phyloP scores from a whole-genome alignment of 1,284 basidiomycete genomes.

The Porphyrellus sp. region DNA sequence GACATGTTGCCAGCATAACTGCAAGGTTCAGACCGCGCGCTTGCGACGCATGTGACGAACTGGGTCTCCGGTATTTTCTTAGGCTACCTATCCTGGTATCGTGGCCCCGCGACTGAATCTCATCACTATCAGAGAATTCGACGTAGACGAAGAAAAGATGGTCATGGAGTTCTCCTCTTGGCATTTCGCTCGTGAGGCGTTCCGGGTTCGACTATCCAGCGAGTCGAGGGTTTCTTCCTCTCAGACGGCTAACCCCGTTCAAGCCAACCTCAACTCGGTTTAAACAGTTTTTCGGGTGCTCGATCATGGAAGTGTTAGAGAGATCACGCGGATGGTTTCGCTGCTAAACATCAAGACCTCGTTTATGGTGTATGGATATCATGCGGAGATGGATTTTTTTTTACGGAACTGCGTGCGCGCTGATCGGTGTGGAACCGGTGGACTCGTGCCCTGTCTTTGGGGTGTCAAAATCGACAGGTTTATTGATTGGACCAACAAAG shows the following conservation, averaged over 20 bases:
- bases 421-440: too few species aligned
- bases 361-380: slow-evolving; percentile 1
- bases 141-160: too few species aligned
- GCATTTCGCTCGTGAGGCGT: too few species aligned
- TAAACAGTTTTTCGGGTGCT: background rate
- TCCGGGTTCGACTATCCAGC: slow-evolving; percentile 26
- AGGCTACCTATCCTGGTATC: background rate
- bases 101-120: background rate
- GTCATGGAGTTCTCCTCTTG: too few species aligned
- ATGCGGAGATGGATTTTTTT: background rate
- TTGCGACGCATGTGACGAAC: slow-evolving; percentile 21
- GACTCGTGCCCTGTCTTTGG: too few species aligned
- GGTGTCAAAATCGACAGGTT: too few species aligned
- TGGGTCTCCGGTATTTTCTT: slow-evolving; percentile 3
- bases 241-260: background rate
- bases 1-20: too few species aligned
- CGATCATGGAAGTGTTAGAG: slow-evolving; percentile 11
- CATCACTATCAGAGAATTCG: slow-evolving; percentile 22
- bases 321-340: slow-evolving; percentile 10
- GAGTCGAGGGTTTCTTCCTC: slow-evolving; percentile 6
- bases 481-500: too few species aligned
- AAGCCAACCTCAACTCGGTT: background rate
- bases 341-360: background rate
- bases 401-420: slow-evolving; percentile 17
- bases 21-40: slow-evolving; percentile 38